These are phyloP conservation scores for Avena eriantha DNA, from an alignment of 176 grass and related monocot species.

Conservation along the genomic window DNA sequence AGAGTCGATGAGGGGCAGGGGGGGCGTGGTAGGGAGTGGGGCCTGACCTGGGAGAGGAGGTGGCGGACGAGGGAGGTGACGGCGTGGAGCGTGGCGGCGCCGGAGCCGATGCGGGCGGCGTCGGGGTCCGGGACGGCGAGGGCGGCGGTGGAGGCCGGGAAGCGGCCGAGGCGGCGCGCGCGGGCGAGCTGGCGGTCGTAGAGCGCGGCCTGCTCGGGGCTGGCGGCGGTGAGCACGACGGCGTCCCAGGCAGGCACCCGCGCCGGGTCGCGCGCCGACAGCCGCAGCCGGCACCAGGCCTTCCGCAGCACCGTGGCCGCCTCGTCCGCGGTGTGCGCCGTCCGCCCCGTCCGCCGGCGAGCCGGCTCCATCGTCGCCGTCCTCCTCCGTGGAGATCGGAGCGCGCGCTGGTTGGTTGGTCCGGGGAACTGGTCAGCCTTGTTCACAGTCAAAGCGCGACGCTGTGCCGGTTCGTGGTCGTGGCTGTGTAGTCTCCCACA, in stretches of 20 bases:
- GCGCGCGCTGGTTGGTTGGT: neutral
- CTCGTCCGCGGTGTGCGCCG: slow-evolving; percentile 58
- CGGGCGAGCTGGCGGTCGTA: slow-evolving; percentile 77
- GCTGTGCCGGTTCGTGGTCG: too few species aligned
- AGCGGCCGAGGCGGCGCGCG: slow-evolving; percentile 65
- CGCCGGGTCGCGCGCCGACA: slow-evolving; percentile 73
- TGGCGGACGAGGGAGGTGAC: slow-evolving; percentile 61
- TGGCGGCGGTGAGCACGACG: slow-evolving; percentile 81
- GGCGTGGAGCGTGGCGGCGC: slow-evolving; percentile 92
- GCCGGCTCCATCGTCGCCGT: slow-evolving; percentile 17
- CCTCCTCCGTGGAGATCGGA: slow-evolving; percentile 15
- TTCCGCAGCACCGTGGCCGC: slow-evolving; percentile 73
- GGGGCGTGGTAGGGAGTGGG: neutral
- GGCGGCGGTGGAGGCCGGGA: slow-evolving; percentile 65
- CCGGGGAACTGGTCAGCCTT: neutral
- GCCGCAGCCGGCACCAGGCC: slow-evolving; percentile 78
- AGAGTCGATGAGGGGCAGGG: neutral
- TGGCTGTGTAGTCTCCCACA: too few species aligned
- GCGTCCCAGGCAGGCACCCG: slow-evolving; percentile 87
- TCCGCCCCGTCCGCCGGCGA: neutral
- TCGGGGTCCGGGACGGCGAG: slow-evolving; percentile 88
- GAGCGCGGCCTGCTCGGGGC: slow-evolving; percentile 81
- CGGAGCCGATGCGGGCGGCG: slow-evolving; percentile 87
- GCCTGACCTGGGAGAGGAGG: slow-evolving; percentile 61
- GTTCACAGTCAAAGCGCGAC: neutral